Evolutionary conservation across 108 stramenopile genomes (phyloP).

Genomic region (Fistulifera pelliculosa): DNA sequence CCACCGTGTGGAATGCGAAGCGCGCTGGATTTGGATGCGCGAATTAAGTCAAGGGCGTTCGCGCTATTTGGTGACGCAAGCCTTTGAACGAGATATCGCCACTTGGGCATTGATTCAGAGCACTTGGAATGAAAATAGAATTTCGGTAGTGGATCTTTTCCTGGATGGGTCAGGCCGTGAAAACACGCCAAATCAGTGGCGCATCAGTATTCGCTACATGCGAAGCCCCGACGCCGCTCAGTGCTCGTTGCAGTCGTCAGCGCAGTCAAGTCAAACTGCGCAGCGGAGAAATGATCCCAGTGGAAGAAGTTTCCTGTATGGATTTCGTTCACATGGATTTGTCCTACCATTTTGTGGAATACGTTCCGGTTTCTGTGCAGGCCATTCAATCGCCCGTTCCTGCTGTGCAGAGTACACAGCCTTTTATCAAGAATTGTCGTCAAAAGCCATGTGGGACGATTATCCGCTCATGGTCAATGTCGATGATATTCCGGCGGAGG

Average conservation of each 20-base stretch:
- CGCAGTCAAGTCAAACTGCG: constrained; percentile 1
- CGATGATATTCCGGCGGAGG: too few relatives aligned
- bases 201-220: not conserved
- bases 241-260: not conserved
- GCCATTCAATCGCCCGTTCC: too few relatives aligned
- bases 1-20: not conserved
- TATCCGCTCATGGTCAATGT: too few relatives aligned
- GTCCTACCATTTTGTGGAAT: not conserved
- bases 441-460: too few relatives aligned
- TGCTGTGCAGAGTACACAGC: too few relatives aligned
- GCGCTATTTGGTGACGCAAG: constrained; percentile 27
- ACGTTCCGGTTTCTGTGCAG: not conserved
- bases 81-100: constrained; percentile 28
- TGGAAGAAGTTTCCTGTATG: not conserved
- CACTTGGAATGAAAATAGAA: constrained; percentile 5
- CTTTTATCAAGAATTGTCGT: too few relatives aligned
- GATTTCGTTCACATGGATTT: not conserved
- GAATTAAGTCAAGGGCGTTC: constrained; percentile 18
- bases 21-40: constrained; percentile 32
- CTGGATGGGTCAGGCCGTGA: not conserved
- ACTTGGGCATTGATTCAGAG: constrained; percentile 4
- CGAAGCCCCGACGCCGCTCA: not conserved
- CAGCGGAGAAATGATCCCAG: not conserved
- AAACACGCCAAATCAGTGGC: constrained; percentile 1
- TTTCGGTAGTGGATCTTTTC: constrained; percentile 7